A percentile compares a stretch with the other conserved stretches of the same genome.
phyloP scores from a whole-genome alignment of 805 yeast genomes.

The Saturnispora saitoi region DNA sequence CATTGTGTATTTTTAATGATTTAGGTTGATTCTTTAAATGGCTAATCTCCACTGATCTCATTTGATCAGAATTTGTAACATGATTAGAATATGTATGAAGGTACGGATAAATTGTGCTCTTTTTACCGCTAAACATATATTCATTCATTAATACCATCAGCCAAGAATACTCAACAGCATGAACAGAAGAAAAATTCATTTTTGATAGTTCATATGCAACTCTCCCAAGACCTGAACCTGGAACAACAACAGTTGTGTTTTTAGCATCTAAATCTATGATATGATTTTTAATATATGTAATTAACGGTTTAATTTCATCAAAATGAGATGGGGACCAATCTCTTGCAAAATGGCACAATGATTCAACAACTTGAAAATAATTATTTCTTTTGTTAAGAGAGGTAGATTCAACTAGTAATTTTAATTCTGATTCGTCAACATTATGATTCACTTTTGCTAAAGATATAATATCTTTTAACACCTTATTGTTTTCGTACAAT shows the following conservation, averaged over 20 bases:
- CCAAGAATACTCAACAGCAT: conserved; percentile 69
- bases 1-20: conserved; percentile 41
- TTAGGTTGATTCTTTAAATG: conserved; percentile 33
- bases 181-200: conserved; percentile 36
- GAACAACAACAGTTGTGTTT: conserved; percentile 53
- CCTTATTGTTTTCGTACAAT: conserved; percentile 37
- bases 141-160: conserved; percentile 66
- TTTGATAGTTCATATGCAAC: conserved; percentile 55
- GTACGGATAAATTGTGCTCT: conserved; percentile 35
- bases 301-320: conserved; percentile 44
- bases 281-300: conserved; percentile 41
- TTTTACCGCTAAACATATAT: conserved; percentile 36
- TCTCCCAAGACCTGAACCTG: conserved; percentile 85
- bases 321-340: conserved; percentile 58
- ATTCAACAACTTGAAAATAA: conserved; percentile 49
- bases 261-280: conserved; percentile 24
- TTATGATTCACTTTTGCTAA: conserved; percentile 29
- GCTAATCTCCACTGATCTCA: conserved; percentile 32
- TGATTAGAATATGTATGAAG: conserved; percentile 67
- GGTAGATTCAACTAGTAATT: conserved; percentile 23
- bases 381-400: conserved; percentile 14
- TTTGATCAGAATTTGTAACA: conserved; percentile 38
- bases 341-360: conserved; percentile 65
- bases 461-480: conserved; percentile 39
- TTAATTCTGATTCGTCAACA: conserved; percentile 37